phyloP scores from a whole-genome alignment of 1,139 yeast species.

The Magnusiomyces paraingens region DNA sequence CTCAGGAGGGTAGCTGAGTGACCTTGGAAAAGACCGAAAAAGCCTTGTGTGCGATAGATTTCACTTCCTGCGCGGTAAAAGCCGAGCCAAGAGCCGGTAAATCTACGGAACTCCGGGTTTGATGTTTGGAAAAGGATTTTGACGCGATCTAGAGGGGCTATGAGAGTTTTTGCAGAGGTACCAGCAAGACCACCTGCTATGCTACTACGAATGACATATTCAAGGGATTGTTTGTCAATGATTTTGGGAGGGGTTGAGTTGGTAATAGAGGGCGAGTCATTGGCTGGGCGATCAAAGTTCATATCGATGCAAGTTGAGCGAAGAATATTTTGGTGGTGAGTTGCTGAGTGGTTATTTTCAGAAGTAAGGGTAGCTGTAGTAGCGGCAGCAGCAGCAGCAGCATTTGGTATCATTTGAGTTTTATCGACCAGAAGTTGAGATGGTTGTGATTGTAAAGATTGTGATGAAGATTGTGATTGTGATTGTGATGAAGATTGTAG shows the following conservation, averaged over 20 bases:
- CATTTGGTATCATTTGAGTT: too few relatives aligned
- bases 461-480: too few relatives aligned
- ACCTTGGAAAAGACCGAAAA: slow-evolving; percentile 82
- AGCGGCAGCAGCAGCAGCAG: too few relatives aligned
- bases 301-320: slow-evolving; percentile 2
- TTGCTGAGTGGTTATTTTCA: not conserved
- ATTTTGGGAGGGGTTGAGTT: not conserved
- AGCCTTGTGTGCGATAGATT: slow-evolving; percentile 68
- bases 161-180: slow-evolving; percentile 84
- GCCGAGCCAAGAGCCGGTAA: slow-evolving; percentile 76
- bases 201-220: slow-evolving; percentile 77
- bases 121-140: slow-evolving; percentile 93
- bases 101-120: slow-evolving; percentile 78
- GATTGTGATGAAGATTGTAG: not conserved
- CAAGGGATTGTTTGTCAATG: slow-evolving; percentile 62
- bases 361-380: not conserved
- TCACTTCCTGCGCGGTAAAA: slow-evolving; percentile 62
- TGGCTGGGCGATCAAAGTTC: slow-evolving; percentile 1
- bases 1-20: slow-evolving; percentile 88
- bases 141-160: slow-evolving; percentile 93
- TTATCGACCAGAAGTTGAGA: too few relatives aligned
- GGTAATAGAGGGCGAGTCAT: not conserved
- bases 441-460: not conserved
- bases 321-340: not conserved
- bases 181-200: slow-evolving; percentile 97